Evolutionary conservation across 2,329 filamentous ascomycete species (phyloP), one percentile per base, ranked within the genome.

Genomic region (Hymenoscyphus salicellus): DNA sequence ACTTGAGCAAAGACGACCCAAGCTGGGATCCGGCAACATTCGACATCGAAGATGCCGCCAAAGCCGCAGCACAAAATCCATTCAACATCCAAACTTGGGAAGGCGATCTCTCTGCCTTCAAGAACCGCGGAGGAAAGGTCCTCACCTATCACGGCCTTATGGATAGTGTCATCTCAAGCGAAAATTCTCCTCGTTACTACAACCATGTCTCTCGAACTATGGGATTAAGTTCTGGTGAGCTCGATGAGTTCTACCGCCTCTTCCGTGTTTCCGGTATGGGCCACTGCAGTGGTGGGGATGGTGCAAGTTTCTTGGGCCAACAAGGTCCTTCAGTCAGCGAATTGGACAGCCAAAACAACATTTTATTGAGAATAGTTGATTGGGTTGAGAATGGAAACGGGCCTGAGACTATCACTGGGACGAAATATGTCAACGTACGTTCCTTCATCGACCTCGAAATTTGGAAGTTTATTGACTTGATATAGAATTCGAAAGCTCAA

Each of bases 181-280:
- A 78, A 23, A 81, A 79, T 69, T 79, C 77, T 11, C 76, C 78
- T 11, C 73, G 79, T 8, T 84, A 83, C 76, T 84, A 83, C 72
- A 52, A 63, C n/a, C 63, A 67, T 32, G 65, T 67, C 17, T 65
- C 65, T 7, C 20, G 38, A 26, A 81, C 78, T 0, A 81, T 83
- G 80, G 66, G 70, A 4, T 68, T 76, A 0, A 66, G 69, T 1
- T 63, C 73, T 1, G 58, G 62, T 0, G 65, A 78, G 49, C 70
- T 82, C 10, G 79, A 82, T 65, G 70, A 73, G 0, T 82, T 81
- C 65, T 80, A 83, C 70, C 78, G 82, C 60, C 79, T 78, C 71
- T 84, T 85, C 75, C 77, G 77, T 41, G 80, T 80, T 72, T 81
- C 72, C 63, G 83, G 82, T 17, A 81, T 82, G 76, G 76, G 73